Conservation (phyloP, 345 rosid species). For the Acer saccharum region DNA sequence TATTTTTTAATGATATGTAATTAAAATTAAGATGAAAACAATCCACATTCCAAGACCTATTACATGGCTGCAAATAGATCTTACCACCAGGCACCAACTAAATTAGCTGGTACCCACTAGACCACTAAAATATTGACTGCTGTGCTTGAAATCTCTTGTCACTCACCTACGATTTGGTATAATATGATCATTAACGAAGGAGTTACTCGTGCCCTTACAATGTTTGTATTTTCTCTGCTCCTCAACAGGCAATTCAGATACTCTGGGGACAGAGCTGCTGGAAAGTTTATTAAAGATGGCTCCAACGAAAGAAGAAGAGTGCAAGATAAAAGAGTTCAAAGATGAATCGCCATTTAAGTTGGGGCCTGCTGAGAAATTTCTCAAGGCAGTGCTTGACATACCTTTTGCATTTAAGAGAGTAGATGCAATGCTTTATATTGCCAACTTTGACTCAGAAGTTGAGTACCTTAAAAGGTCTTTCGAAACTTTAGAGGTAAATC, state of each 20-base stretch:
- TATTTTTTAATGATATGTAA: background rate
- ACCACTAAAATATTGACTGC: background rate
- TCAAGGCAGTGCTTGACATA: constrained; percentile 72
- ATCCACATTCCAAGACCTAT: background rate
- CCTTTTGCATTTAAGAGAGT: constrained; percentile 91
- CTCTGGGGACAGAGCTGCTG: constrained; percentile 87
- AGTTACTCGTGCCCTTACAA: background rate
- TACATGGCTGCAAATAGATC: background rate
- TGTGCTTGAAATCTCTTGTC: background rate
- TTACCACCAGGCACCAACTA: background rate
- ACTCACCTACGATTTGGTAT: background rate
- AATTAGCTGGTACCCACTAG: background rate
- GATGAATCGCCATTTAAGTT: constrained; percentile 75
- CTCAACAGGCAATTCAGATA: constrained; percentile 74
- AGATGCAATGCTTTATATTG: constrained; percentile 86
- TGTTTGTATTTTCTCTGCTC: constrained; percentile 4
- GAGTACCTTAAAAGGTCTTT: constrained; percentile 82
- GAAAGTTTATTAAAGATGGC: constrained; percentile 95
- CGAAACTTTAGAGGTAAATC: constrained; percentile 70
- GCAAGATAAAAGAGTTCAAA: constrained; percentile 71
- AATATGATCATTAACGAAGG: background rate
- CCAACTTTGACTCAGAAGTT: constrained; percentile 84
- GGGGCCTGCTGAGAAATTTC: constrained; percentile 95
- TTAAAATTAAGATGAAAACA: no score
- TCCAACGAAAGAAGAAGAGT: constrained; percentile 88